Evolutionary conservation across 352 stramenopile genomes (phyloP).

Genomic region (Globisporangium paddicum): DNA sequence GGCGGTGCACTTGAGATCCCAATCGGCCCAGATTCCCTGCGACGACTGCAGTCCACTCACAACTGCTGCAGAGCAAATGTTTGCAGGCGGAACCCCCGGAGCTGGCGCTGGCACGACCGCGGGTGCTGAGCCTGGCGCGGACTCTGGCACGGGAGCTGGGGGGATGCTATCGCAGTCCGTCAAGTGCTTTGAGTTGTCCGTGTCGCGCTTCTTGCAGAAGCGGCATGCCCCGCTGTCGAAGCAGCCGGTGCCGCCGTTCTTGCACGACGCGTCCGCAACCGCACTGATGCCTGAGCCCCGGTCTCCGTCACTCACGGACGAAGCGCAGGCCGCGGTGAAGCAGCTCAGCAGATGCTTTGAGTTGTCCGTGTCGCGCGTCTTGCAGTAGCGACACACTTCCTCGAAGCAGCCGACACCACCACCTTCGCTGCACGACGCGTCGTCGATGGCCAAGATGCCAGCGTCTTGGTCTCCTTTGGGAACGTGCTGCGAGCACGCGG

Average conservation of each 20-base stretch:
- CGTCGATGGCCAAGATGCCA: slow-evolving; percentile 5
- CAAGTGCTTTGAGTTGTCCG: neutral
- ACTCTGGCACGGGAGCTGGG: too few relatives aligned
- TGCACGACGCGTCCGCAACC: neutral
- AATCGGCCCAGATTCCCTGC: too few relatives aligned
- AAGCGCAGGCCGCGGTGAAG: neutral
- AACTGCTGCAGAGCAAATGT: too few relatives aligned
- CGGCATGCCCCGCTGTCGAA: neutral
- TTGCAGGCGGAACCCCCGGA: too few relatives aligned
- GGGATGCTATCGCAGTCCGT: neutral
- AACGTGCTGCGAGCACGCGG: neutral
- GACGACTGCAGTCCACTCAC: too few relatives aligned
- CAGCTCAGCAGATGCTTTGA: neutral
- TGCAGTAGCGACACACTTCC: slow-evolving; percentile 22
- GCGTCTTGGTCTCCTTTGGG: slow-evolving; percentile 2
- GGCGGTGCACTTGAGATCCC: too few relatives aligned
- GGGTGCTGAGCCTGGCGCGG: too few relatives aligned
- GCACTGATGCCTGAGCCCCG: neutral
- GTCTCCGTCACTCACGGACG: neutral
- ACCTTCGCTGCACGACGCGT: slow-evolving; percentile 10
- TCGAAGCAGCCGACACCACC: slow-evolving; percentile 25
- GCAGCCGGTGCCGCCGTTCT: neutral
- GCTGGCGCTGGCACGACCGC: too few relatives aligned
- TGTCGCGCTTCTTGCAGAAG: slow-evolving; percentile 3
- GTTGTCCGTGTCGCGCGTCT: slow-evolving; percentile 7